Evolutionary conservation across 2,329 filamentous ascomycete genomes (phyloP).

Genomic region (Sporothrix variecibatus): DNA sequence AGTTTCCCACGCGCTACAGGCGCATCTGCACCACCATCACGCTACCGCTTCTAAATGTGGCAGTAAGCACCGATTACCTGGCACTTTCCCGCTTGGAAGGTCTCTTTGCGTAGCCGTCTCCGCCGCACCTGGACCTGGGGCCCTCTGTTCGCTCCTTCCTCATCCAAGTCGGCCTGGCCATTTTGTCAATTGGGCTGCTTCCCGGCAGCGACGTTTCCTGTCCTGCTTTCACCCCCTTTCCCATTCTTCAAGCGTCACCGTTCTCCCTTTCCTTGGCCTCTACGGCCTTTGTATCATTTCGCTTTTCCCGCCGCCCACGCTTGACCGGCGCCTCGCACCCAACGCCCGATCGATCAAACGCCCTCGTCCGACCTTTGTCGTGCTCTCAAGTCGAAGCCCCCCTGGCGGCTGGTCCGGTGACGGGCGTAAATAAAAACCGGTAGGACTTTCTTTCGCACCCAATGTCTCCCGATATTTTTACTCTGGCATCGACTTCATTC

Average conservation of each 20-base stretch:
- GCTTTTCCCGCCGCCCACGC: neutral
- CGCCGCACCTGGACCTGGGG: constrained; percentile 16
- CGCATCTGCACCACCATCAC: constrained; percentile 19
- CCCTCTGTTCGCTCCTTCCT: constrained; percentile 27
- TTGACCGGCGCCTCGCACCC: neutral
- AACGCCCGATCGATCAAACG: neutral
- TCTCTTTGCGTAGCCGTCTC: constrained; percentile 6
- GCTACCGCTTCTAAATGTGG: constrained; percentile 2
- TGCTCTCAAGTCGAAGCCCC: neutral
- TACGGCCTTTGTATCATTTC: neutral
- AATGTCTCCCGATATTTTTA: neutral
- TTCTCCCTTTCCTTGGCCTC: neutral
- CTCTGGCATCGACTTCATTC: neutral
- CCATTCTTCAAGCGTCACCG: neutral
- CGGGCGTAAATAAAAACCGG: neutral
- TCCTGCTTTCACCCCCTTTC: constrained; percentile 6
- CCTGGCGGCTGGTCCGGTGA: constrained; percentile 21
- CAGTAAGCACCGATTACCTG: constrained; percentile 20
- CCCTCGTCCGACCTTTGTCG: neutral
- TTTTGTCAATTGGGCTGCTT: constrained; percentile 30
- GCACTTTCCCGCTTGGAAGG: constrained; percentile 5
- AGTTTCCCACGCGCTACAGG: neutral
- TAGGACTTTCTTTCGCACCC: neutral
- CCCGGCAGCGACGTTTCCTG: constrained; percentile 22
- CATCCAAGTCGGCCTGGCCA: constrained; percentile 23